These are phyloP conservation scores for Ilex asprella DNA, from an alignment of 257 asterid species.

Conservation along the genomic window DNA sequence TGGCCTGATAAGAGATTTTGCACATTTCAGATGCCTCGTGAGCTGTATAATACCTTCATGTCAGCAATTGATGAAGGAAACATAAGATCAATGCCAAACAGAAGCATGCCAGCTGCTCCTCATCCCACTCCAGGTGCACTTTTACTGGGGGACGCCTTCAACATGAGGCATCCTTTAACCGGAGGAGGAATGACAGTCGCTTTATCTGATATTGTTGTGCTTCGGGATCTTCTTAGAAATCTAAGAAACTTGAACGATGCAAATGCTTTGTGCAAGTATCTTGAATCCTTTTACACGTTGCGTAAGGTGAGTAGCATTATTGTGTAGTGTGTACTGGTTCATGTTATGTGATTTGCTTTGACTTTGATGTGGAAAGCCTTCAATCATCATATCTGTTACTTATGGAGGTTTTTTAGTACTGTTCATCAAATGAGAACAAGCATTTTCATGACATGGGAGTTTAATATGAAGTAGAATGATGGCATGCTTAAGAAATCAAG, in stretches of 20 bases:
- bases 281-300: slow-evolving; percentile 28
- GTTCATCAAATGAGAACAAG: too few relatives aligned
- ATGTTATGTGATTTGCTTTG: neutral
- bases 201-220: slow-evolving; percentile 25
- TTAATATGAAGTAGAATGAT: too few relatives aligned
- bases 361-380: too few relatives aligned
- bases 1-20: neutral
- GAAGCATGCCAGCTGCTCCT: slow-evolving; percentile 39
- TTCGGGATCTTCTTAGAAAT: slow-evolving; percentile 28
- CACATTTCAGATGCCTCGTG: slow-evolving; percentile 22
- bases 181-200: slow-evolving; percentile 47
- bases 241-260: slow-evolving; percentile 18
- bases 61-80: slow-evolving; percentile 27
- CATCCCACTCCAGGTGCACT: slow-evolving; percentile 34
- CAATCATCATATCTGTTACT: too few relatives aligned
- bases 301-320: slow-evolving; percentile 17
- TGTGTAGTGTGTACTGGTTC: neutral
- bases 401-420: too few relatives aligned
- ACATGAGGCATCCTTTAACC: slow-evolving; percentile 35
- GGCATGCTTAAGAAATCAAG: too few relatives aligned
- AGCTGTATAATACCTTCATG: slow-evolving; percentile 21
- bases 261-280: slow-evolving; percentile 17
- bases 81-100: slow-evolving; percentile 33
- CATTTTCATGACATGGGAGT: too few relatives aligned
- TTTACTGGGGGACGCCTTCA: slow-evolving; percentile 34